Evolutionary conservation across 805 yeast genomes (phyloP), one percentile per base, ranked within the genome.

Genomic region (Pachysolen tannophilus): DNA sequence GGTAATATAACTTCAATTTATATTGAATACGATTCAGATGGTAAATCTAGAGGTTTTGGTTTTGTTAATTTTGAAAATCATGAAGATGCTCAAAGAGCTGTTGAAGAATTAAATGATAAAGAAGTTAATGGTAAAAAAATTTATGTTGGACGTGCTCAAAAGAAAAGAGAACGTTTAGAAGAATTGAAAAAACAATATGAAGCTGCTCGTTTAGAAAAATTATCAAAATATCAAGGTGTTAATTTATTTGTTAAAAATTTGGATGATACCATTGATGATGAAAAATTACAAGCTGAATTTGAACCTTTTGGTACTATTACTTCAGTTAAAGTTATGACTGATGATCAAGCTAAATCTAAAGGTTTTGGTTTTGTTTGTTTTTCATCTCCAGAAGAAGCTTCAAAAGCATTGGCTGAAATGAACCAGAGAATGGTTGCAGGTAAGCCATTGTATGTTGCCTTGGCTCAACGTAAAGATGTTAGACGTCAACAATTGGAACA

Each of bases 341-440:
- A 85, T 59, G 97, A 88, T 54, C 62, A 76, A 43, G 97, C 95
- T 53, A 86, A 86, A 69, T 86, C 97, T 45, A 90, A 85, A 73
- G 97, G 97, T 49, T 92, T 92, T 61, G 98, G 98, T 57, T 92
- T 92, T 61, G 98, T 92, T 51, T 87, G 98, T 69, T 92, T 81
- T 82, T 78, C 95, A 38, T 65, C 92, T 46, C 96, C 97, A 57
- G 98, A 92, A 65, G 98, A 92, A 77, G 98, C 98, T 50, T 84
- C 95, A 55, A 87, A 86, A 70, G 98, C 98, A 47, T 86, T 90
- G 61, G 75, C 90, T 52, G 98, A 90, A 73, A 88, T 90, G 95
- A 87, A 90, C 78, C 96, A 87, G 69, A 83, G 87, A 61, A 82
- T 90, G 81, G 77, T 92, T 52, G 80, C 78, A 51, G 86, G 88